A percentile compares a stretch with the other conserved stretches of the same genome.
Conservation (phyloP, 768 basidiomycete species). For the Amanita jacksonii region DNA sequence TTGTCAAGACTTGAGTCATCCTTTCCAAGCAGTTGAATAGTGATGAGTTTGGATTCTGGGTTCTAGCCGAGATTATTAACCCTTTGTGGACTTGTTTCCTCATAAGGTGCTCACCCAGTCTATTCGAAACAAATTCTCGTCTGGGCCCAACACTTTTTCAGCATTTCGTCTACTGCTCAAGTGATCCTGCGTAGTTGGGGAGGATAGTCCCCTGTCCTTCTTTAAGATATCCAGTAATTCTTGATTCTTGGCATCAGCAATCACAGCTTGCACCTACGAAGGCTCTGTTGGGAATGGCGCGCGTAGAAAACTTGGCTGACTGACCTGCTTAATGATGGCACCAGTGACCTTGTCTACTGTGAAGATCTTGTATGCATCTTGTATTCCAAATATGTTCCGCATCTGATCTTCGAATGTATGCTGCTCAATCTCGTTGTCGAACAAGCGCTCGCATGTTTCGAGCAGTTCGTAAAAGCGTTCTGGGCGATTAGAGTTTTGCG, state of each 20-base stretch:
- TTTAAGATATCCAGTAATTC: conserved; percentile 65
- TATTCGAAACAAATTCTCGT: conserved; percentile 71
- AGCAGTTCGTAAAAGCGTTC: conserved; percentile 76
- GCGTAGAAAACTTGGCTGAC: conserved; percentile 7
- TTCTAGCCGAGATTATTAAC: conserved; percentile 30
- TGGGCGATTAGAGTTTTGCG: conserved; percentile 25
- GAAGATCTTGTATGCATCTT: conserved; percentile 84
- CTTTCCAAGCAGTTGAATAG: conserved; percentile 69
- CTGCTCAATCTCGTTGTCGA: conserved; percentile 89
- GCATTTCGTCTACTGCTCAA: conserved; percentile 56
- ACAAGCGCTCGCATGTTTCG: conserved; percentile 81
- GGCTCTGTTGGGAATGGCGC: background rate
- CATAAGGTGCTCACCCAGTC: conserved; percentile 52
- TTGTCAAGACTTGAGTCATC: conserved; percentile 71
- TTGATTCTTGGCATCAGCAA: conserved; percentile 61
- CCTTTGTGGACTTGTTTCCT: background rate
- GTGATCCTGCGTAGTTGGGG: conserved; percentile 62
- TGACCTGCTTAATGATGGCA: conserved; percentile 80
- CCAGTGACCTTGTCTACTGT: conserved; percentile 91
- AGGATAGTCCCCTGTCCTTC: conserved; percentile 48
- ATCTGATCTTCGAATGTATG: conserved; percentile 85
- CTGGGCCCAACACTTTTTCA: conserved; percentile 62
- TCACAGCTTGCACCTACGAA: conserved; percentile 52
- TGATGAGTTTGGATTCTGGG: conserved; percentile 54
- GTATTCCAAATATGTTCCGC: conserved; percentile 74